These are phyloP conservation scores for Pestalotiopsis sp. DNA, from an alignment of 2,329 filamentous ascomycete species.

Conservation along the genomic window DNA sequence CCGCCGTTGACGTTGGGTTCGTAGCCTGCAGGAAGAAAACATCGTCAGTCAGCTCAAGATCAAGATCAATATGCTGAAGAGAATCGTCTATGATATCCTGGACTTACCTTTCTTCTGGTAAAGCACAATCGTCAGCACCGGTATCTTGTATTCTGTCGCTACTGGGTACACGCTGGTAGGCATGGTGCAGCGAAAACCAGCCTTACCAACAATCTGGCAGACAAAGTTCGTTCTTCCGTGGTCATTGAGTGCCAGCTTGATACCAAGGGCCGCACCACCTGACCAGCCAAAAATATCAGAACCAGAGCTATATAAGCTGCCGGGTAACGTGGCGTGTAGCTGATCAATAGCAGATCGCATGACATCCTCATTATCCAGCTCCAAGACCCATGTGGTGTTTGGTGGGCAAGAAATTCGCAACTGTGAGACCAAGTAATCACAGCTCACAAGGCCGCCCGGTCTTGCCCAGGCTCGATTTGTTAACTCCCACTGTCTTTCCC, in stretches of 20 bases:
- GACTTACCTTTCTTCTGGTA: constrained; percentile 59
- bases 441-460: constrained; percentile 63
- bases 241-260: constrained; percentile 48
- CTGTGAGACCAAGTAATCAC: constrained; percentile 42
- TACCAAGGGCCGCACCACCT: constrained; percentile 51
- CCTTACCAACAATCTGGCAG: constrained; percentile 58
- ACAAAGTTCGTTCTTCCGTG: constrained; percentile 50
- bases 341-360: constrained; percentile 64
- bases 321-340: constrained; percentile 59
- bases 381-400: constrained; percentile 71
- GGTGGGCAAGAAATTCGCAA: constrained; percentile 39
- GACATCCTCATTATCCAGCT: constrained; percentile 71
- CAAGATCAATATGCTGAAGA: constrained; percentile 50
- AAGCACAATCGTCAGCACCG: constrained; percentile 56
- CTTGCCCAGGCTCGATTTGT: constrained; percentile 58
- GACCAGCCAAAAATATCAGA: constrained; percentile 57
- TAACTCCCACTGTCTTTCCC: constrained; percentile 62
- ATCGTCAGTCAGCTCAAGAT: constrained; percentile 33
- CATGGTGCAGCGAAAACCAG: constrained; percentile 58
- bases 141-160: constrained; percentile 54
- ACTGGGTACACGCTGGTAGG: constrained; percentile 61
- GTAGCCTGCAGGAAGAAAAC: constrained; percentile 56
- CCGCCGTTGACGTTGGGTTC: constrained; percentile 48
- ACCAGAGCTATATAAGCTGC: constrained; percentile 55
- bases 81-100: background rate